Percentiles rank a stretch among this genome's conserved stretches.
These are phyloP conservation scores for Juglanconis oblonga DNA, from an alignment of 2,329 filamentous ascomycete genomes.

Conservation along the genomic window DNA sequence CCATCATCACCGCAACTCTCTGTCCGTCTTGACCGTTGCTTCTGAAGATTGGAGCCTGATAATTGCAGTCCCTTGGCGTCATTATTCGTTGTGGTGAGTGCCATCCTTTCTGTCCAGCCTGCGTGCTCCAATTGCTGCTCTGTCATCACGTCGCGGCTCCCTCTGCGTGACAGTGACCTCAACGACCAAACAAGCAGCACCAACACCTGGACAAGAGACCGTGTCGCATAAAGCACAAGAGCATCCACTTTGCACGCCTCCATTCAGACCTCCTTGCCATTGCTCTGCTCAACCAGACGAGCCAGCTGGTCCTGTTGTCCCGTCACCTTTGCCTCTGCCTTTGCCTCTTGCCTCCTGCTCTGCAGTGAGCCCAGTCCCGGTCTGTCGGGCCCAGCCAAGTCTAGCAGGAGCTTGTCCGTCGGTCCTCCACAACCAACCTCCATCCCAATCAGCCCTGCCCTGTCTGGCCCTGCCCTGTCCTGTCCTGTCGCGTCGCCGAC, in stretches of 20 bases:
- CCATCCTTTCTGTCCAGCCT: background rate
- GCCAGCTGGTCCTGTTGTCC: background rate
- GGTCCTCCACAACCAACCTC: conserved; percentile 7
- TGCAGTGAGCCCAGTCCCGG: background rate
- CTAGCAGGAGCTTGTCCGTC: conserved; percentile 17
- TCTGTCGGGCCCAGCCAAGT: conserved; percentile 11
- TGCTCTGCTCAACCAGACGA: background rate
- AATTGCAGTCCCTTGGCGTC: background rate
- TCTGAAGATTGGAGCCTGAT: background rate
- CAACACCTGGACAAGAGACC: background rate
- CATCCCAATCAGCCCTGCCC: conserved; percentile 3
- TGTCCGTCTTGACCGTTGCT: background rate
- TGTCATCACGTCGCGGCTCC: conserved; percentile 7
- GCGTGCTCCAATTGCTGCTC: background rate
- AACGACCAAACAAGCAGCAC: conserved; percentile 1
- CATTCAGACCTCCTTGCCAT: background rate
- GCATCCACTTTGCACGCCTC: background rate
- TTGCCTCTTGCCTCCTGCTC: background rate
- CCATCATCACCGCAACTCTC: background rate
- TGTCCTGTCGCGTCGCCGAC: background rate
- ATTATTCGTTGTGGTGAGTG: background rate
- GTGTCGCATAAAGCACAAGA: conserved; percentile 13
- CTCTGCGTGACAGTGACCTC: conserved; percentile 3
- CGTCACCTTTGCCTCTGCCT: background rate
- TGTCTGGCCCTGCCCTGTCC: background rate